Percentiles rank a stretch among this genome's conserved stretches.
Evolutionary conservation across 1,284 basidiomycete species (phyloP).

Genomic region (Heterobasidion occidentale): DNA sequence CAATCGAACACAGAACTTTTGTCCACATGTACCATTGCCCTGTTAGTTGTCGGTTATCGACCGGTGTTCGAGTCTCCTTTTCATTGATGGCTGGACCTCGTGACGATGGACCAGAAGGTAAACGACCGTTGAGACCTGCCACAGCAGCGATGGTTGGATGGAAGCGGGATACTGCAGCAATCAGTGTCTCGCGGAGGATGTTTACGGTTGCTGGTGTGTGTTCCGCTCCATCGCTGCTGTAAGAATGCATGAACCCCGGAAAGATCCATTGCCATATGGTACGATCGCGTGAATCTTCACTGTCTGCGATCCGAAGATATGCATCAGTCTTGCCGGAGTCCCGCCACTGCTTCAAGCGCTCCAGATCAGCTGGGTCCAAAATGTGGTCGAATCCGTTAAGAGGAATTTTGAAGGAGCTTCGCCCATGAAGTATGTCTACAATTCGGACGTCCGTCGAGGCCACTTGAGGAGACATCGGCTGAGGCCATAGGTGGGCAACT

Average conservation of each 20-base stretch:
- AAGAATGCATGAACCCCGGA: constrained; percentile 51
- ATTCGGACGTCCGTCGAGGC: constrained; percentile 26
- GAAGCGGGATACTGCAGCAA: constrained; percentile 57
- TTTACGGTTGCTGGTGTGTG: constrained; percentile 34
- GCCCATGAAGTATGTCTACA: constrained; percentile 44
- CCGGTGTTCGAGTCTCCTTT: constrained; percentile 39
- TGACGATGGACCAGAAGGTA: constrained; percentile 19
- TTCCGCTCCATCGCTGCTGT: constrained; percentile 28
- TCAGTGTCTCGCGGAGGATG: constrained; percentile 54
- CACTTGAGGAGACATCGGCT: constrained; percentile 18
- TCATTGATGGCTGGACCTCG: constrained; percentile 22
- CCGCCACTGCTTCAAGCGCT: constrained; percentile 57
- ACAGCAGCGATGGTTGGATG: constrained; percentile 61
- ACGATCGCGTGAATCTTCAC: constrained; percentile 53
- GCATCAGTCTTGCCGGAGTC: constrained; percentile 43
- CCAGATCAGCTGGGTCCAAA: constrained; percentile 48
- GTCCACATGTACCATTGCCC: constrained; percentile 90
- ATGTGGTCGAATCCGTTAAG: constrained; percentile 62
- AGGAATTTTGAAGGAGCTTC: constrained; percentile 31
- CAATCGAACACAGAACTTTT: constrained; percentile 76
- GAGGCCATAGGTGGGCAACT: constrained; percentile 31
- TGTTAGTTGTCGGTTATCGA: constrained; percentile 60
- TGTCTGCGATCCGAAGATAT: constrained; percentile 59
- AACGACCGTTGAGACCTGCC: constrained; percentile 52
- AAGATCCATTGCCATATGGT: constrained; percentile 67